Evolutionary conservation across 768 basidiomycete genomes (phyloP).

Genomic region (Suillus spraguei): DNA sequence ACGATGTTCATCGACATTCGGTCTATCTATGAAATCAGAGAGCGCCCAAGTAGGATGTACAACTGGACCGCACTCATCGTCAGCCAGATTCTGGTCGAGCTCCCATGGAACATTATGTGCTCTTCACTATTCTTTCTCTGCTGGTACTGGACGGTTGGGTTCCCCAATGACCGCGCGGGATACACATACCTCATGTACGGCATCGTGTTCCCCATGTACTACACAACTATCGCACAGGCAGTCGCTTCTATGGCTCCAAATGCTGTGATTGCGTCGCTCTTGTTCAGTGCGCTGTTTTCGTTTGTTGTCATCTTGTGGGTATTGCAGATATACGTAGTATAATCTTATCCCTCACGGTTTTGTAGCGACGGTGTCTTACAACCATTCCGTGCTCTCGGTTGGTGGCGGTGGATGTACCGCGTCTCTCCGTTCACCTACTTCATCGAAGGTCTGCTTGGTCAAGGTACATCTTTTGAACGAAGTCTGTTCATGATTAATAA

Average conservation of each 20-base stretch:
- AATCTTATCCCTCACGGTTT: neutral
- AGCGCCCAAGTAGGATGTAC: slow-evolving; percentile 67
- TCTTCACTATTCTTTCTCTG: slow-evolving; percentile 61
- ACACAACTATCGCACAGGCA: slow-evolving; percentile 61
- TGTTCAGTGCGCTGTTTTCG: slow-evolving; percentile 61
- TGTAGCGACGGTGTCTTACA: slow-evolving; percentile 63
- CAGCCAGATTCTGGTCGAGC: slow-evolving; percentile 54
- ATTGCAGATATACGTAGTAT: neutral
- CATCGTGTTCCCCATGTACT: slow-evolving; percentile 60
- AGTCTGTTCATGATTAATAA: neutral
- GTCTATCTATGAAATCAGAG: slow-evolving; percentile 63
- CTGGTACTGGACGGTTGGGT: slow-evolving; percentile 76
- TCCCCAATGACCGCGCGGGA: slow-evolving; percentile 53
- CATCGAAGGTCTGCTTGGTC: slow-evolving; percentile 20
- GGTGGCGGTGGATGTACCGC: slow-evolving; percentile 74
- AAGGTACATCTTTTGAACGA: slow-evolving; percentile 39
- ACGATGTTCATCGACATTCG: slow-evolving; percentile 60
- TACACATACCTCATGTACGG: slow-evolving; percentile 59
- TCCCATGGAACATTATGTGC: slow-evolving; percentile 64
- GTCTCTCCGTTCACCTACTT: neutral
- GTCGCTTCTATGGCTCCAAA: slow-evolving; percentile 64
- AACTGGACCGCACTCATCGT: slow-evolving; percentile 62
- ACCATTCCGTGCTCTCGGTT: slow-evolving; percentile 59
- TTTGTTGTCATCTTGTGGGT: slow-evolving; percentile 64
- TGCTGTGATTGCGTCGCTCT: slow-evolving; percentile 58